Evolutionary conservation across 2,329 filamentous ascomycete genomes (phyloP).

Genomic region (Phyllosticta citriasiana): DNA sequence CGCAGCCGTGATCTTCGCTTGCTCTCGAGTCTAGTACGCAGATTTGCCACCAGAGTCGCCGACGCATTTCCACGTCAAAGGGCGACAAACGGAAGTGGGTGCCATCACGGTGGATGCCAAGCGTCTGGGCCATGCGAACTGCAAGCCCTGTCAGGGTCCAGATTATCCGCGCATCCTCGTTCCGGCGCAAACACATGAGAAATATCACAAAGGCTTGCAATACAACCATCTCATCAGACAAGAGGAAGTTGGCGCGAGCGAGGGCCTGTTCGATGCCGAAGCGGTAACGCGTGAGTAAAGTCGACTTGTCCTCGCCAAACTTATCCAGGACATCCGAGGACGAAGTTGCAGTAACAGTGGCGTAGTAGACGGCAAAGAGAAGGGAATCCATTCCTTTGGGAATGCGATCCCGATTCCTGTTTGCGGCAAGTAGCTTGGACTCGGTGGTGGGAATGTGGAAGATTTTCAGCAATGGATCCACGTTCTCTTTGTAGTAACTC

Average conservation of each 20-base stretch:
- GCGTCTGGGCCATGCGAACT: constrained; percentile 48
- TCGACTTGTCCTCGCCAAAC: constrained; percentile 43
- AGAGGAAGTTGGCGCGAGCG: constrained; percentile 52
- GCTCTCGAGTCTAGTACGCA: constrained; percentile 50
- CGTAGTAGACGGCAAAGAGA: constrained; percentile 54
- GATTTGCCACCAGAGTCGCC: constrained; percentile 51
- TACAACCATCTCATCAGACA: constrained; percentile 51
- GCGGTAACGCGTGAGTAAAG: constrained; percentile 46
- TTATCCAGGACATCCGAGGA: constrained; percentile 36
- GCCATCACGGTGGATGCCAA: constrained; percentile 52
- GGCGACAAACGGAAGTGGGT: constrained; percentile 44
- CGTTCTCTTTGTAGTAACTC: constrained; percentile 62
- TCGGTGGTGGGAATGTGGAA: constrained; percentile 60
- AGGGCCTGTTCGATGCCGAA: constrained; percentile 55
- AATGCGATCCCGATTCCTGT: constrained; percentile 49
- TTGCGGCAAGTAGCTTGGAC: constrained; percentile 50
- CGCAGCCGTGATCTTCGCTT: constrained; percentile 54
- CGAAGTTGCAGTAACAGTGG: constrained; percentile 43
- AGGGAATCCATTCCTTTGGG: constrained; percentile 48
- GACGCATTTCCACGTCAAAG: constrained; percentile 51
- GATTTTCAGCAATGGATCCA: constrained; percentile 63
- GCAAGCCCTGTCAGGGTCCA: constrained; percentile 52
- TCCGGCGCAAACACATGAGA: constrained; percentile 45
- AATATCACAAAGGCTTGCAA: constrained; percentile 55
- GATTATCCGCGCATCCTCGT: constrained; percentile 39